These are phyloP conservation scores for Parasitella parasitica DNA, from an alignment of 371 early-diverging fungal genomes.

Conservation along the genomic window DNA sequence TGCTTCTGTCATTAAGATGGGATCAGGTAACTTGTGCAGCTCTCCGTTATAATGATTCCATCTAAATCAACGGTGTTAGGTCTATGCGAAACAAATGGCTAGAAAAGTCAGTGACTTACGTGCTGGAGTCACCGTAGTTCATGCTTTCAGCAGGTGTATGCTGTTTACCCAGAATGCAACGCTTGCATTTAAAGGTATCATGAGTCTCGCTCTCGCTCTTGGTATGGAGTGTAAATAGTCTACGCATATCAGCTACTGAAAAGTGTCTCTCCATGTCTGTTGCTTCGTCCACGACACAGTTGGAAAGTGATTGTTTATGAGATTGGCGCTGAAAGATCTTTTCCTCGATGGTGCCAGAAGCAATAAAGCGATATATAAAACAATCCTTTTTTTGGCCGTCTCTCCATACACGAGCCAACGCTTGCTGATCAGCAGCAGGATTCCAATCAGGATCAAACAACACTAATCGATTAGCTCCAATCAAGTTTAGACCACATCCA, in stretches of 20 bases:
- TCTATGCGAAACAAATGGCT: background rate
- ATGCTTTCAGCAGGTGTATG: conserved; percentile 68
- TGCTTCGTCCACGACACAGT: conserved; percentile 94
- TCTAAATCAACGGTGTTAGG: conserved; percentile 27
- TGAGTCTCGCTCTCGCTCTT: conserved; percentile 90
- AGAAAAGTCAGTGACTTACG: conserved; percentile 27
- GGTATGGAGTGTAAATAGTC: conserved; percentile 81
- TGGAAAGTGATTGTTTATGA: conserved; percentile 85
- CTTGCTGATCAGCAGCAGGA: conserved; percentile 81
- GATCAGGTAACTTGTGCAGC: conserved; percentile 69
- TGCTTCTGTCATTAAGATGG: conserved; percentile 73
- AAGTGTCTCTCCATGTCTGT: conserved; percentile 92
- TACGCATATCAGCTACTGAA: conserved; percentile 83
- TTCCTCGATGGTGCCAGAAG: conserved; percentile 96
- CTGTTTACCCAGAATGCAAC: conserved; percentile 84
- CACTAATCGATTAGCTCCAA: conserved; percentile 95
- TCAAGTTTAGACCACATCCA: conserved; percentile 97
- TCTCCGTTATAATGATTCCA: conserved; percentile 91
- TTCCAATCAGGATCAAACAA: conserved; percentile 94
- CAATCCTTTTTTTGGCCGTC: conserved; percentile 95
- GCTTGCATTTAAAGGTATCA: conserved; percentile 91
- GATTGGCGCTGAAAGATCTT: conserved; percentile 97
- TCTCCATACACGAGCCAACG: conserved; percentile 95
- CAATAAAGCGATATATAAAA: conserved; percentile 94
- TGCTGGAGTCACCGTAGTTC: conserved; percentile 73